phyloP scores from a whole-genome alignment of 2,329 filamentous ascomycete genomes.

The Aspergillus viridinutans region DNA sequence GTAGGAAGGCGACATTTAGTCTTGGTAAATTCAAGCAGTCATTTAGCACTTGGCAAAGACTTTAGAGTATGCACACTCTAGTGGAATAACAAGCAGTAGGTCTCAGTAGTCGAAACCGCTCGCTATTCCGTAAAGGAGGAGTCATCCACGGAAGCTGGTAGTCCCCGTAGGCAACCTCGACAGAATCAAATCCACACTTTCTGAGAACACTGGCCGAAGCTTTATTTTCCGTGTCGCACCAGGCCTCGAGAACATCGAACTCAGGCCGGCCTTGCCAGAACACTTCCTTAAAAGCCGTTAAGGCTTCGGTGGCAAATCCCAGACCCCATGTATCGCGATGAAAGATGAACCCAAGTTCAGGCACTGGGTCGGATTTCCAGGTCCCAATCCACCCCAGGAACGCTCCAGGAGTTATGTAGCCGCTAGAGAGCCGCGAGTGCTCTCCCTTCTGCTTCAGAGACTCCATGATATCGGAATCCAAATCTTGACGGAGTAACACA shows the following conservation, averaged over 20 bases:
- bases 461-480: not conserved
- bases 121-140: not conserved
- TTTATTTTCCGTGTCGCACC: not conserved
- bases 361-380: constrained; percentile 5
- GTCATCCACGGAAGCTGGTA: not conserved
- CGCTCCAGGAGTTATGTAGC: constrained; percentile 1
- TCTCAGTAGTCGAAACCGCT: not conserved
- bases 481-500: constrained; percentile 7
- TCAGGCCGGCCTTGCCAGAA: constrained; percentile 6
- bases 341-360: constrained; percentile 14
- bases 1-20: too few species aligned
- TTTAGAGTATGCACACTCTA: too few species aligned
- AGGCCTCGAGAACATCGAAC: constrained; percentile 3
- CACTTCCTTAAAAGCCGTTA: constrained; percentile 8
- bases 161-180: not conserved
- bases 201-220: not conserved
- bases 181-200: not conserved
- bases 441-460: not conserved
- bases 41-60: too few species aligned
- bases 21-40: too few species aligned
- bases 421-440: too few species aligned
- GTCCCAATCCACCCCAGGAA: constrained; percentile 13
- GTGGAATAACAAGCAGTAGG: constrained; percentile 16
- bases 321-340: constrained; percentile 13
- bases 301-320: constrained; percentile 14